Conservation (phyloP, 2,329 filamentous ascomycete species). For the Tolypocladium pustulatum region DNA sequence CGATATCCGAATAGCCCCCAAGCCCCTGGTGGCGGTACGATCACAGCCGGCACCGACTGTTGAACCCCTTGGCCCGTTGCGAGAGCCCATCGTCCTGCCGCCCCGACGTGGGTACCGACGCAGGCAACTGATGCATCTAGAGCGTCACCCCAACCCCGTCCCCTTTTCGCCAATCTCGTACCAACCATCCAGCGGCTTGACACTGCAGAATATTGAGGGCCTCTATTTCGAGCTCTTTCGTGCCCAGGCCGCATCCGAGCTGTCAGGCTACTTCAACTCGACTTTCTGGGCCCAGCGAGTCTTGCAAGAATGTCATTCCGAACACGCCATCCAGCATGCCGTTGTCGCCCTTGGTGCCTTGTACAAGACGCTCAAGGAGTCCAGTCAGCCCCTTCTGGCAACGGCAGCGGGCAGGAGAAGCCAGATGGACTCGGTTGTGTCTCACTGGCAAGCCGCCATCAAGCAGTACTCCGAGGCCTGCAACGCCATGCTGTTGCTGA, state of each 20-base stretch:
- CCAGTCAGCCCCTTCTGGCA: conserved; percentile 35
- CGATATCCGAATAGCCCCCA: conserved; percentile 39
- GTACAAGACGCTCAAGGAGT: conserved; percentile 55
- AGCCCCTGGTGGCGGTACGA: conserved; percentile 21
- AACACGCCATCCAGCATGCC: conserved; percentile 51
- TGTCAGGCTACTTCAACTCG: conserved; percentile 58
- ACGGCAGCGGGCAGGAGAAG: conserved; percentile 6
- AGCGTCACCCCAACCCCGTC: conserved; percentile 1
- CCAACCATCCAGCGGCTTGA: conserved; percentile 32
- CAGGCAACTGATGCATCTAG: conserved; percentile 1
- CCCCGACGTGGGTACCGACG: conserved; percentile 18
- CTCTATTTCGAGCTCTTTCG: conserved; percentile 54
- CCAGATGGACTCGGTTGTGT: conserved; percentile 24
- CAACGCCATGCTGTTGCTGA: conserved; percentile 35
- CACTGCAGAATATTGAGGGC: conserved; percentile 39
- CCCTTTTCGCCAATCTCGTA: conserved; percentile 23
- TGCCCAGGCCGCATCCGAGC: conserved; percentile 47
- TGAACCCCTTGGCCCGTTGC: conserved; percentile 4
- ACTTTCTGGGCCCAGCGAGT: conserved; percentile 55
- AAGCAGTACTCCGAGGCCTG: conserved; percentile 48
- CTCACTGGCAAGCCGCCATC: conserved; percentile 50
- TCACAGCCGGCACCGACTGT: conserved; percentile 8
- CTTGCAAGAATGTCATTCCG: conserved; percentile 51
- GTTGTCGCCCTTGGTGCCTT: conserved; percentile 56
- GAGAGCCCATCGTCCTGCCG: conserved; percentile 16